A percentile compares a stretch with the other conserved stretches of the same genome.
Conservation (phyloP, 495 filamentous ascomycete species). For the Penicillium cinerascens region DNA sequence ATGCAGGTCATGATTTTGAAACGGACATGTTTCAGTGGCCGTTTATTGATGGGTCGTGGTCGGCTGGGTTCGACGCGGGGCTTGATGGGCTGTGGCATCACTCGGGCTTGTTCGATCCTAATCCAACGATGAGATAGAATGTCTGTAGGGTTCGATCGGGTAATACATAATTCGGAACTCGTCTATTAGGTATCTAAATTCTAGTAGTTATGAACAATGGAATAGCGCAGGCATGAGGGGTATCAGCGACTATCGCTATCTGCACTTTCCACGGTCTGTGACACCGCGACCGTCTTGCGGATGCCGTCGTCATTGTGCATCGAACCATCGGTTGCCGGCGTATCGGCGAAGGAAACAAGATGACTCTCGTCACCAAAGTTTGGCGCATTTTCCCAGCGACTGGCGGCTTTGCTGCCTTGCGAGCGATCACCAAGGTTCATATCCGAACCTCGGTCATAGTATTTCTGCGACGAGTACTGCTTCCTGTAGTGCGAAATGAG, state of each 20-base stretch:
- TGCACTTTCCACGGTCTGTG: conserved; percentile 32
- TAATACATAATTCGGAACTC: not conserved
- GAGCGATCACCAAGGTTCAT: conserved; percentile 28
- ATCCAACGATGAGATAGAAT: conserved; percentile 13
- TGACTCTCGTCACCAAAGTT: conserved; percentile 35
- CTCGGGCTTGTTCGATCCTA: conserved; percentile 26
- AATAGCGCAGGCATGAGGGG: conserved; percentile 1
- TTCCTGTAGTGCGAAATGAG: conserved; percentile 28
- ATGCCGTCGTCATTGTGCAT: conserved; percentile 22
- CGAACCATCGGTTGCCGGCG: conserved; percentile 16
- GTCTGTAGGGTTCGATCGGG: not conserved
- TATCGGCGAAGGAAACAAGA: conserved; percentile 33
- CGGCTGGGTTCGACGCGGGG: conserved; percentile 37
- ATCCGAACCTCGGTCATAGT: conserved; percentile 31
- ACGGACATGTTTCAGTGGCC: conserved; percentile 46
- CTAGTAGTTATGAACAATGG: not conserved
- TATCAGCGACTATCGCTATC: conserved; percentile 6
- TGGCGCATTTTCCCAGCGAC: conserved; percentile 15
- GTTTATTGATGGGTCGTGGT: conserved; percentile 43
- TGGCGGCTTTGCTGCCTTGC: conserved; percentile 11
- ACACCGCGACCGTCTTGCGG: conserved; percentile 37
- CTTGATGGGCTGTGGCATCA: conserved; percentile 33
- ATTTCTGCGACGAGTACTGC: conserved; percentile 29
- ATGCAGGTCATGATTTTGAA: conserved; percentile 30
- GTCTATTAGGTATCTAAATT: not conserved